These are phyloP conservation scores for Capsicum rhomboideum DNA, from an alignment of 257 asterid genomes.

Conservation along the genomic window DNA sequence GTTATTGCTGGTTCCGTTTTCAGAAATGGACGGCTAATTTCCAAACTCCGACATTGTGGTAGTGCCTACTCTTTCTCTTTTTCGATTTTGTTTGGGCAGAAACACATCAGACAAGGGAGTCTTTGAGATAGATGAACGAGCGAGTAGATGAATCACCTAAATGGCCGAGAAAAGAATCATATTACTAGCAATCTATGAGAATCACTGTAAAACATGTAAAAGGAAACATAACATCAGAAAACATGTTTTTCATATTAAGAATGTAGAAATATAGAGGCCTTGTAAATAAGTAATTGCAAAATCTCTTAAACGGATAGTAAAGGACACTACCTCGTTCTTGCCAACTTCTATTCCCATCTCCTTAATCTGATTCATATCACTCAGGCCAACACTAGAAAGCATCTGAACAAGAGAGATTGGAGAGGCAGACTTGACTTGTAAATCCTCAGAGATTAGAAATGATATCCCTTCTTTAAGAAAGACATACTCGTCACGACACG, in stretches of 20 bases:
- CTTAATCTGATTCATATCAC: background rate
- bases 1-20: background rate
- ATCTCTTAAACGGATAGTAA: background rate
- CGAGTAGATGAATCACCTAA: background rate
- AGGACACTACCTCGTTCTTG: background rate
- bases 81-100: background rate
- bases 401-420: background rate
- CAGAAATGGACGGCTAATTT: background rate
- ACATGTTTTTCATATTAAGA: background rate
- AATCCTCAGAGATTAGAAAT: background rate
- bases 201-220: background rate
- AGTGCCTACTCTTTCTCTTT: background rate
- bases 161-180: background rate
- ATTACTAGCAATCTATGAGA: background rate
- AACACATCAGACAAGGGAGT: constrained; percentile 2
- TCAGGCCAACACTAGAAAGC: background rate
- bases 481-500: background rate
- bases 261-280: no score
- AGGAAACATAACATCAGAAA: background rate
- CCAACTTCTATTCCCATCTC: background rate
- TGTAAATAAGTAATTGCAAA: background rate
- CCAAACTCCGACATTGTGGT: background rate
- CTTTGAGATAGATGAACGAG: background rate
- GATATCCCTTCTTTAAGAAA: constrained; percentile 1
- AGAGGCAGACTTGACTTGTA: background rate